Conservation (phyloP, 805 yeast species). For the Brettanomyces sp. region DNA sequence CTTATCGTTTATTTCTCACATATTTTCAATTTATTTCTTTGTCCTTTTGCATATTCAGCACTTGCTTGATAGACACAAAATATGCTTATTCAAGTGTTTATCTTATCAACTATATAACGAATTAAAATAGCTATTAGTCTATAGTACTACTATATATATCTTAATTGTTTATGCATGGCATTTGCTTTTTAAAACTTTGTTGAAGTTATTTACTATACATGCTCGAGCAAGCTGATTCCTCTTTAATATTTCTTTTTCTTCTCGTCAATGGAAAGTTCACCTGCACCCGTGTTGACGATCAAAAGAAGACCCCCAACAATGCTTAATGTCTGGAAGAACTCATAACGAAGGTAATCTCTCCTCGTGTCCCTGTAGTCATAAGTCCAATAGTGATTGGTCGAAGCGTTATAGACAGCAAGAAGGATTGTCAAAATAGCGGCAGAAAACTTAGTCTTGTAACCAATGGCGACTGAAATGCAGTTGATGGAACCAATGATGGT, state of each 20-base stretch:
- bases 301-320: constrained; percentile 90
- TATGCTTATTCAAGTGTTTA: too few species aligned
- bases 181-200: too few species aligned
- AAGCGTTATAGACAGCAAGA: constrained; percentile 65
- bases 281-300: constrained; percentile 94
- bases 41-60: too few species aligned
- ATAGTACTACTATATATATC: too few species aligned
- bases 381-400: constrained; percentile 85
- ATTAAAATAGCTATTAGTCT: too few species aligned
- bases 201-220: neutral
- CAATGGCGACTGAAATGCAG: constrained; percentile 75
- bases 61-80: too few species aligned
- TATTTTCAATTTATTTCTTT: too few species aligned
- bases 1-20: too few species aligned
- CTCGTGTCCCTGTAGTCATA: constrained; percentile 59
- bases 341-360: constrained; percentile 86
- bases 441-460: constrained; percentile 85
- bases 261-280: constrained; percentile 86
- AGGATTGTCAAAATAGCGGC: constrained; percentile 64
- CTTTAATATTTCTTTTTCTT: constrained; percentile 57
- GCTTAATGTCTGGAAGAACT: constrained; percentile 87
- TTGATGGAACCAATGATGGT: constrained; percentile 62
- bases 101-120: too few species aligned
- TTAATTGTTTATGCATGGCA: too few species aligned
- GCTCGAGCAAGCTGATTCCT: neutral